Evolutionary conservation across 352 stramenopile species (phyloP).

Genomic region (Globisporangium lucens): DNA sequence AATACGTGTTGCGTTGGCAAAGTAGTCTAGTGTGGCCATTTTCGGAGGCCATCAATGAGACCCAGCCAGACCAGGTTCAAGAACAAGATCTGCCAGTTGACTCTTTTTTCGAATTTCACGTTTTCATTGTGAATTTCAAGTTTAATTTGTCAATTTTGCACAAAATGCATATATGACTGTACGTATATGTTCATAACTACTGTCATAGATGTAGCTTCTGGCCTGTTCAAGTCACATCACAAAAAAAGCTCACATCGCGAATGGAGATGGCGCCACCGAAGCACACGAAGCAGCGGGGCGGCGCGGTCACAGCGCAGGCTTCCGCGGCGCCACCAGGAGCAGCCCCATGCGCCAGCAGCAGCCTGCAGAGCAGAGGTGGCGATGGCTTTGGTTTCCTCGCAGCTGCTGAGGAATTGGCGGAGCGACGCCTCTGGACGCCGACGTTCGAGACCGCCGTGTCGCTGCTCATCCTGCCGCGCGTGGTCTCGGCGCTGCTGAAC

Average conservation of each 20-base stretch:
- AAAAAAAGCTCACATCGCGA: neutral
- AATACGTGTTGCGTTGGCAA: no score
- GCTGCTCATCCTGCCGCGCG: constrained; percentile 31
- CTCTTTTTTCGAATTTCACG: neutral
- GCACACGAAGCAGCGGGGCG: constrained; percentile 5
- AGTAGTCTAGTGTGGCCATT: no score
- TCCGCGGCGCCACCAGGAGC: neutral
- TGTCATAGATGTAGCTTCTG: no score
- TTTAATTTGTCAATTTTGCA: no score
- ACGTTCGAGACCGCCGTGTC: constrained; percentile 28
- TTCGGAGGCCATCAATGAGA: no score
- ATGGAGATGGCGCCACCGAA: constrained; percentile 13
- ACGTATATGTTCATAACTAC: neutral
- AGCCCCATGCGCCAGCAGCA: neutral
- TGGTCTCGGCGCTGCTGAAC: constrained; percentile 59
- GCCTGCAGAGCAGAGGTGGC: neutral
- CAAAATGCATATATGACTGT: neutral
- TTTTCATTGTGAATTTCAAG: no score
- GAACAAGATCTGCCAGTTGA: neutral
- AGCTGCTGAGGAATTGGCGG: neutral
- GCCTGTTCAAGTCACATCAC: neutral
- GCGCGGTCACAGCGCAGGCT: neutral
- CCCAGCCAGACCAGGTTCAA: no score
- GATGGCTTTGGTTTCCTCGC: neutral
- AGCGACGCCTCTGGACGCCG: constrained; percentile 26